Percentiles rank a stretch among this genome's conserved stretches.
Conservation (phyloP, 2,329 filamentous ascomycete species). For the Colletotrichum trifolii region DNA sequence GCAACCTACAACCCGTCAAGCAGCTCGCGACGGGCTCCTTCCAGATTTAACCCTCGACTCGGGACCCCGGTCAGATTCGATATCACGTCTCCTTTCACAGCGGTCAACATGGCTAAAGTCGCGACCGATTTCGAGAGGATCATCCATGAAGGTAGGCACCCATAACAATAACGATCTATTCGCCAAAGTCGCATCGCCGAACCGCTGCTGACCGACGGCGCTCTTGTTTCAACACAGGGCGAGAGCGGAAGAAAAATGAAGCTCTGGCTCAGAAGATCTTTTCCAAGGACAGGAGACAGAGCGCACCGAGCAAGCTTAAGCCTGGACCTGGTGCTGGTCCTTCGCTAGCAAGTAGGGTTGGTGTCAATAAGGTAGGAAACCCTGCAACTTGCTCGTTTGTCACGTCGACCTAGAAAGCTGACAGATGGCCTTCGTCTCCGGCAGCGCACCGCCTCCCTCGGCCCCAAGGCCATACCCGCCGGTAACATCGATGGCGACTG, state of each 20-base stretch:
- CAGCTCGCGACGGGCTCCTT: not conserved
- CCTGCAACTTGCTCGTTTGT: not conserved
- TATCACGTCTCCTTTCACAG: not conserved
- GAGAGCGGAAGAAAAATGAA: slow-evolving; percentile 78
- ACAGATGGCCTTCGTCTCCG: slow-evolving; percentile 14
- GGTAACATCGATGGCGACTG: slow-evolving; percentile 75
- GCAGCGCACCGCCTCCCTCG: slow-evolving; percentile 44
- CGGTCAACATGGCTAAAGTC: slow-evolving; percentile 52
- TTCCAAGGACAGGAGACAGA: slow-evolving; percentile 67
- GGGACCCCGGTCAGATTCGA: not conserved
- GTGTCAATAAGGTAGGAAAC: slow-evolving; percentile 73
- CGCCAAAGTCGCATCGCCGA: not conserved
- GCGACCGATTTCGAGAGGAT: slow-evolving; percentile 66
- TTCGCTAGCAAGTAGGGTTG: slow-evolving; percentile 77
- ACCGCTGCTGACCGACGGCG: slow-evolving; percentile 17
- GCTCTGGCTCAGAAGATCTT: slow-evolving; percentile 79
- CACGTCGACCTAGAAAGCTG: slow-evolving; percentile 32
- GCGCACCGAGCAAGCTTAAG: slow-evolving; percentile 63
- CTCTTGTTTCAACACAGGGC: slow-evolving; percentile 53
- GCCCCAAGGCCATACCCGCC: slow-evolving; percentile 51
- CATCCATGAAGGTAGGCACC: slow-evolving; percentile 60
- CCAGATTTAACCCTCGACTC: no score
- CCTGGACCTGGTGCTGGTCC: slow-evolving; percentile 56
- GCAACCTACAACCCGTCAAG: no score
- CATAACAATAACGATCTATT: not conserved